Evolutionary conservation across 2,329 filamentous ascomycete genomes (phyloP), one percentile per base, ranked within the genome.

Genomic region (Colletotrichum noveboracense): DNA sequence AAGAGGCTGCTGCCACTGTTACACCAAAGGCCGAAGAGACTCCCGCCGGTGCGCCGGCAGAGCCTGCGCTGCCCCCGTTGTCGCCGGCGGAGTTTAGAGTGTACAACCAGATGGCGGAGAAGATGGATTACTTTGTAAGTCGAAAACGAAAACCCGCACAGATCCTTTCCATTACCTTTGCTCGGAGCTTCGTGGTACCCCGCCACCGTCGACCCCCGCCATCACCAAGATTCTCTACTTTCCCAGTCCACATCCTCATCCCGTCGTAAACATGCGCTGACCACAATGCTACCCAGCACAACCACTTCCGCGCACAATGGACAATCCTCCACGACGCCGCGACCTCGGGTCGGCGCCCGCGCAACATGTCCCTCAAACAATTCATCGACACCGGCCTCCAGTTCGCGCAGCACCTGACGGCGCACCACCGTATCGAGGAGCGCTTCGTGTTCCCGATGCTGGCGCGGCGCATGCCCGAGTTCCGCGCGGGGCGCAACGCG

Each of bases 401-500:
- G 65, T 95, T 98, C 82, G 89, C 91, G 78, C 88, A 89, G 18
- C 90, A 94, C 74, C 91, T 98, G n/a, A 90, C 91, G 12, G 85
- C 91, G 73, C 96, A 98, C 85, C 96, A 98, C 86, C 87, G 86
- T 73, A 96, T 98, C 80, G 96, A 98, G 83, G 96, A 98, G 84
- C 85, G 88, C 34, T 91, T 95, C 82, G 88, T 98, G 55, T 98
- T 98, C 83, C 96, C 96, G 2, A 81, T 93, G 1, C 89, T 98
- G 3, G 95, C 94, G 14, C 87, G 87, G 79, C 93, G 92, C 78
- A 97, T 97, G 95, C 92, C 94, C 7, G 93, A 94, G 78, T 98
- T 98, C 82, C 87, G 88, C 26, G 79, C 79, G 58, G 80, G 82
- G 12, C 78, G 76, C 62, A 88, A 93, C 16, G 90, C 94, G 80